phyloP scores from a whole-genome alignment of 2,329 filamentous ascomycete genomes.

The Pyricularia sp. region DNA sequence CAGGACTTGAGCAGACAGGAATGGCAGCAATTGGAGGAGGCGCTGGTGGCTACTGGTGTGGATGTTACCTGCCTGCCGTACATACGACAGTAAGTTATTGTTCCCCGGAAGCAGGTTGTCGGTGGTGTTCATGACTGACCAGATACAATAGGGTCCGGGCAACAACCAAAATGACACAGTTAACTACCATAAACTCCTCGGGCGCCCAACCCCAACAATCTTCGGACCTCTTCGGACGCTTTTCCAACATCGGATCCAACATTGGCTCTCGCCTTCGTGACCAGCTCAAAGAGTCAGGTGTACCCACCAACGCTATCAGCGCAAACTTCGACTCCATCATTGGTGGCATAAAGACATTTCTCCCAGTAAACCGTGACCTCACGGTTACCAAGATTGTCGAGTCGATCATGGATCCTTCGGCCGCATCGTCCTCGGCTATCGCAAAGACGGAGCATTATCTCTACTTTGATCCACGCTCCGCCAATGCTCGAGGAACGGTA shows the following conservation, averaged over 20 bases:
- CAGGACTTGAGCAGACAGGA: slow-evolving; percentile 73
- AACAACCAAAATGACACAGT: slow-evolving; percentile 95
- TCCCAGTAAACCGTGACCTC: slow-evolving; percentile 90
- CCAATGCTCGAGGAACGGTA: slow-evolving; percentile 85
- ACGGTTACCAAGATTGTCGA: slow-evolving; percentile 97
- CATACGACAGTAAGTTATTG: slow-evolving; percentile 57
- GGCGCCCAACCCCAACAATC: slow-evolving; percentile 48
- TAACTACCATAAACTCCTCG: slow-evolving; percentile 73
- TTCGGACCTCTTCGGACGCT: slow-evolving; percentile 79
- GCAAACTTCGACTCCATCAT: slow-evolving; percentile 90
- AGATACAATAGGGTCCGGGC: slow-evolving; percentile 21
- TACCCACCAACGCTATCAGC: slow-evolving; percentile 52
- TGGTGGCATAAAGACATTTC: slow-evolving; percentile 92
- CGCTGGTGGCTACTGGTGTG: slow-evolving; percentile 60
- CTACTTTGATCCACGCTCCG: slow-evolving; percentile 90
- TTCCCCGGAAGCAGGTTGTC: neutral
- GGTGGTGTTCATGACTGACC: slow-evolving; percentile 2
- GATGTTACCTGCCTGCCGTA: slow-evolving; percentile 73
- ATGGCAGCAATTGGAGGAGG: slow-evolving; percentile 75
- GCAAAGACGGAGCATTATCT: slow-evolving; percentile 93
- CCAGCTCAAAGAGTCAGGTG: slow-evolving; percentile 78
- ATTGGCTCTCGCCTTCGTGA: slow-evolving; percentile 88
- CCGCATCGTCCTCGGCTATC: slow-evolving; percentile 81
- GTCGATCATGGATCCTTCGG: slow-evolving; percentile 90
- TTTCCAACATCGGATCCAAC: slow-evolving; percentile 73